Evolutionary conservation across 768 basidiomycete genomes (phyloP).

Genomic region (Podaxis mareebaensis): DNA sequence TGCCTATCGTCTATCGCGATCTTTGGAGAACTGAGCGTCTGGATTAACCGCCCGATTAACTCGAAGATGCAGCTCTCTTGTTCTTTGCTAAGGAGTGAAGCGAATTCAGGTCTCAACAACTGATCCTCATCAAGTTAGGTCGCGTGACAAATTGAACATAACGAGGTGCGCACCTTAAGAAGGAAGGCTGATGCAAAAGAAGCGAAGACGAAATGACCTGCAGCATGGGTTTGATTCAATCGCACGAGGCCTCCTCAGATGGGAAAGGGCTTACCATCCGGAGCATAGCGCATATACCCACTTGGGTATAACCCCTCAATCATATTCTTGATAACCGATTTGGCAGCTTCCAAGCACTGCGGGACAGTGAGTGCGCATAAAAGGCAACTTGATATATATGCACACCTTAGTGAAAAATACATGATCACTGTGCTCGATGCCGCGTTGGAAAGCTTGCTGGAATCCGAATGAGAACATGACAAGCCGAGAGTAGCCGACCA

Average conservation of each 20-base stretch:
- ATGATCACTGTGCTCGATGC: constrained; percentile 60
- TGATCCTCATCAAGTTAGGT: constrained; percentile 25
- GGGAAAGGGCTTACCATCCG: constrained; percentile 55
- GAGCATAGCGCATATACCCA: constrained; percentile 77
- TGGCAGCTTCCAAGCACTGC: constrained; percentile 73
- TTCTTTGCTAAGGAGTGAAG: constrained; percentile 56
- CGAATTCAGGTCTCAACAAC: constrained; percentile 76
- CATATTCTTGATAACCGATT: constrained; percentile 64
- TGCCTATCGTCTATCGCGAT: constrained; percentile 83
- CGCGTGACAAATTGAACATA: not conserved
- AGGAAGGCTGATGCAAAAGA: constrained; percentile 84
- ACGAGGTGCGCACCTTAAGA: constrained; percentile 55
- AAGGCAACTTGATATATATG: not conserved
- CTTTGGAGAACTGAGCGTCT: constrained; percentile 67
- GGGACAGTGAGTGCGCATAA: constrained; percentile 7
- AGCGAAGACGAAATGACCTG: constrained; percentile 76
- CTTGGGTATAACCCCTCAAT: constrained; percentile 64
- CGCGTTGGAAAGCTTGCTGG: constrained; percentile 77
- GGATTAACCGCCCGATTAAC: constrained; percentile 70
- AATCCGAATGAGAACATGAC: constrained; percentile 89
- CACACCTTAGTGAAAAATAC: constrained; percentile 69
- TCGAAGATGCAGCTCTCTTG: constrained; percentile 74
- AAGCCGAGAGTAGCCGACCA: constrained; percentile 74
- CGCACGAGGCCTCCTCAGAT: not conserved
- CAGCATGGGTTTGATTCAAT: not conserved